Evolutionary conservation across 345 rosid species (phyloP).

Genomic region (Eucalyptus paniculata): DNA sequence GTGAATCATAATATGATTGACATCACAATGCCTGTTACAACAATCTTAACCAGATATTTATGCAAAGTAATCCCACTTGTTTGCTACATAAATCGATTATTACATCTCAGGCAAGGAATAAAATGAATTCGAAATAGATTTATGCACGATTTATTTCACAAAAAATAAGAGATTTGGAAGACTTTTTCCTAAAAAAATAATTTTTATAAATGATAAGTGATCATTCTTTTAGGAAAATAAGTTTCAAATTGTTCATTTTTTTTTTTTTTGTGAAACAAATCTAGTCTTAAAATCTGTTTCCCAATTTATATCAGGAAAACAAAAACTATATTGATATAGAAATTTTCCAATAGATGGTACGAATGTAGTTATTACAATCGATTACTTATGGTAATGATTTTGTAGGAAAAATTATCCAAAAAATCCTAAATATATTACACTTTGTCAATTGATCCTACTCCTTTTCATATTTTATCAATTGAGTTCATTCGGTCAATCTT

Average conservation of each 20-base stretch:
- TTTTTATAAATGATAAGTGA: too few species aligned
- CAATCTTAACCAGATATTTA: not conserved
- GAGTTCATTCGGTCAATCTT: rapidly evolving
- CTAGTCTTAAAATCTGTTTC: not conserved
- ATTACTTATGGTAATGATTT: too few species aligned
- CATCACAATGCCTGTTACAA: not conserved
- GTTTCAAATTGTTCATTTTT: too few species aligned
- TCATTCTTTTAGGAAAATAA: too few species aligned
- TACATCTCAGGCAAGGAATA: not conserved
- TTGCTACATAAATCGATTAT: not conserved
- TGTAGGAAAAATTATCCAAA: not conserved
- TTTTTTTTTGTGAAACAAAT: rapidly evolving
- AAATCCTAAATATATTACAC: too few species aligned
- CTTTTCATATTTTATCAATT: too few species aligned
- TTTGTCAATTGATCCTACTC: too few species aligned
- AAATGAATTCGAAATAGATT: not conserved
- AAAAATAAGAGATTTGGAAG: too few species aligned
- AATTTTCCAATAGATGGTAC: not conserved
- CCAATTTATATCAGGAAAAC: not conserved
- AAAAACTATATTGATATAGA: not conserved
- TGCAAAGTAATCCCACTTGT: not conserved
- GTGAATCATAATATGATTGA: not conserved
- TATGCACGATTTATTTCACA: too few species aligned
- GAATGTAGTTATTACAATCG: not conserved
- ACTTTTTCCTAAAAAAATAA: too few species aligned